A percentile compares a stretch with the other conserved stretches of the same genome.
phyloP scores from a whole-genome alignment of 768 basidiomycete species.

The Lactarius psammicola region DNA sequence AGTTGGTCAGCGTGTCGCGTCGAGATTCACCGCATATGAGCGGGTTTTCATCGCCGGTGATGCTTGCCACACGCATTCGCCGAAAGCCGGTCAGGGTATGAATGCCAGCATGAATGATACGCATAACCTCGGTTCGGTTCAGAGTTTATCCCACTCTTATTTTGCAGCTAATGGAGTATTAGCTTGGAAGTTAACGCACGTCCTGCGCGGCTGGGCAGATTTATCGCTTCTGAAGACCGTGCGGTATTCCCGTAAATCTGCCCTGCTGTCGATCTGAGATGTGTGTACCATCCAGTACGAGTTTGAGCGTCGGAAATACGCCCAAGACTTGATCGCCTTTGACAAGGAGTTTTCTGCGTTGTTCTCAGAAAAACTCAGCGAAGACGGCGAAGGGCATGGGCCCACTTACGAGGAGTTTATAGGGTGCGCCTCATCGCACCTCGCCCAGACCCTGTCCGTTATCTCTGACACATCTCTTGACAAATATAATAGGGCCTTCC shows the following conservation, averaged over 20 bases:
- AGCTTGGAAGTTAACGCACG: constrained; percentile 55
- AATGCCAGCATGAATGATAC: constrained; percentile 55
- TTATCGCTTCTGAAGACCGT: constrained; percentile 48
- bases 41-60: constrained; percentile 59
- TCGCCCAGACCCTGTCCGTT: background rate
- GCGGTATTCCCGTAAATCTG: constrained; percentile 23
- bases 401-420: constrained; percentile 53
- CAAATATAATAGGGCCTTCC: constrained; percentile 39
- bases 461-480: background rate
- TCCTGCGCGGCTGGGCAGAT: constrained; percentile 49
- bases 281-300: constrained; percentile 41
- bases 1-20: constrained; percentile 59
- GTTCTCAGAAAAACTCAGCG: constrained; percentile 53
- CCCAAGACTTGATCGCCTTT: constrained; percentile 53
- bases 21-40: constrained; percentile 46
- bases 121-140: constrained; percentile 45
- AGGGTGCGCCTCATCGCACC: constrained; percentile 33
- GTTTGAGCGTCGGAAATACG: constrained; percentile 51
- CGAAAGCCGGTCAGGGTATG: constrained; percentile 52
- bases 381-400: constrained; percentile 39
- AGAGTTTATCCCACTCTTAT: background rate
- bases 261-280: background rate
- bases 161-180: background rate
- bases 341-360: constrained; percentile 52
- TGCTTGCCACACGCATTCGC: constrained; percentile 49